Evolutionary conservation across 2,329 filamentous ascomycete species (phyloP).

Genomic region (Mycocentrospora acerina): DNA sequence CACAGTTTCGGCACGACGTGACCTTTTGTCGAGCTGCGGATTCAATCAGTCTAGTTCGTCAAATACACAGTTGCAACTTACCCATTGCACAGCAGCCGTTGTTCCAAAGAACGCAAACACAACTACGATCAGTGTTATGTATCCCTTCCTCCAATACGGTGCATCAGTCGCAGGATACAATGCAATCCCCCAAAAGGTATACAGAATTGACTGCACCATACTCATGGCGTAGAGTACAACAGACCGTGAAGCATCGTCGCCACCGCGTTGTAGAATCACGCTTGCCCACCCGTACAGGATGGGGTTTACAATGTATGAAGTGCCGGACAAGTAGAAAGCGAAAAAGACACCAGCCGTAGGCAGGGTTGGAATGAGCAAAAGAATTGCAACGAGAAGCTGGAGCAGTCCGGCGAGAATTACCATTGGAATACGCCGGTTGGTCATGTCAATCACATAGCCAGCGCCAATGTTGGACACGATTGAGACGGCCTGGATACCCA

Average conservation of each 20-base stretch:
- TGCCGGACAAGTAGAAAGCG: slow-evolving; percentile 43
- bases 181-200: slow-evolving; percentile 50
- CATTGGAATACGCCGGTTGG: slow-evolving; percentile 39
- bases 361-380: slow-evolving; percentile 38
- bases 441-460: slow-evolving; percentile 43
- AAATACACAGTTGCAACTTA: slow-evolving; percentile 7
- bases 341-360: slow-evolving; percentile 39
- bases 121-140: slow-evolving; percentile 39
- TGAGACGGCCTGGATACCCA: slow-evolving; percentile 58
- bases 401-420: slow-evolving; percentile 35
- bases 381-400: slow-evolving; percentile 36
- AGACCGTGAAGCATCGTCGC: slow-evolving; percentile 46
- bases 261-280: slow-evolving; percentile 39
- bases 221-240: slow-evolving; percentile 48
- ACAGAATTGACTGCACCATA: slow-evolving; percentile 43
- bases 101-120: slow-evolving; percentile 28
- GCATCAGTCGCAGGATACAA: slow-evolving; percentile 48
- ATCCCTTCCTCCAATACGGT: slow-evolving; percentile 47
- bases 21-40: slow-evolving; percentile 8
- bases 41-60: neutral
- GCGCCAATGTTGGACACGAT: slow-evolving; percentile 52
- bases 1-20: slow-evolving; percentile 3
- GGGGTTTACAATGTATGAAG: slow-evolving; percentile 46
- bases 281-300: slow-evolving; percentile 46
- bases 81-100: slow-evolving; percentile 25